Conservation (phyloP, 2,329 filamentous ascomycete genomes). For the Pseudogymnoascus sp. region DNA sequence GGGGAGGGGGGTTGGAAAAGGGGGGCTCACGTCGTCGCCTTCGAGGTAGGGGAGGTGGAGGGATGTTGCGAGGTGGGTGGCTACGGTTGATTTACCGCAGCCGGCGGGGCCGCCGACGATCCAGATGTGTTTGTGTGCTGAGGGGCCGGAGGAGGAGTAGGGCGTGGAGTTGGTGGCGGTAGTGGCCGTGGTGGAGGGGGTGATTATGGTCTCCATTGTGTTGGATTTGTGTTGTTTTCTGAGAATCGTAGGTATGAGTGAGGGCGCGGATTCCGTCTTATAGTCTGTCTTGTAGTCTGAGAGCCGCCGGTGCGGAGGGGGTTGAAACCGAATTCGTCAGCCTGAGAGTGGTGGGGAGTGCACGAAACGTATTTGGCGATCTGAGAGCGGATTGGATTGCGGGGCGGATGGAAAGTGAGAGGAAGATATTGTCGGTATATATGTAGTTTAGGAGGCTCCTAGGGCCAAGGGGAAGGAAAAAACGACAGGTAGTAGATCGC, state of each 20-base stretch:
- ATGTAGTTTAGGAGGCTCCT: neutral
- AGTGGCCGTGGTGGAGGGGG: neutral
- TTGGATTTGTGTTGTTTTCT: neutral
- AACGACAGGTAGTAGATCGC: neutral
- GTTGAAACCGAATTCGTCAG: neutral
- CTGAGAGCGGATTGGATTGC: neutral
- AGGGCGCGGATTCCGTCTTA: neutral
- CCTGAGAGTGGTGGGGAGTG: neutral
- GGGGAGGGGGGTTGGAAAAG: neutral
- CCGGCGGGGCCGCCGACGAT: constrained; percentile 72
- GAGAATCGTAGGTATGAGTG: neutral
- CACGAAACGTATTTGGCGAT: neutral
- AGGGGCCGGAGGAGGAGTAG: neutral
- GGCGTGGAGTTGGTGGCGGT: neutral
- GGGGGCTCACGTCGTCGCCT: constrained; percentile 61
- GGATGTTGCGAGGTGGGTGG: constrained; percentile 52
- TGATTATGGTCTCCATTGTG: neutral
- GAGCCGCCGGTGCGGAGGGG: neutral
- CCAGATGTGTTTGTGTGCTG: constrained; percentile 54
- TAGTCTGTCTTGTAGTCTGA: neutral
- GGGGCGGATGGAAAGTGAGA: neutral
- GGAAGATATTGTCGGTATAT: neutral
- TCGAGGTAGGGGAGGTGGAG: constrained; percentile 65
- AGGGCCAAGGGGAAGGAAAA: neutral
- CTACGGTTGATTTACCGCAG: constrained; percentile 71